Evolutionary conservation across 2,329 filamentous ascomycete species (phyloP).

Genomic region (Aspergillus tubingensis): DNA sequence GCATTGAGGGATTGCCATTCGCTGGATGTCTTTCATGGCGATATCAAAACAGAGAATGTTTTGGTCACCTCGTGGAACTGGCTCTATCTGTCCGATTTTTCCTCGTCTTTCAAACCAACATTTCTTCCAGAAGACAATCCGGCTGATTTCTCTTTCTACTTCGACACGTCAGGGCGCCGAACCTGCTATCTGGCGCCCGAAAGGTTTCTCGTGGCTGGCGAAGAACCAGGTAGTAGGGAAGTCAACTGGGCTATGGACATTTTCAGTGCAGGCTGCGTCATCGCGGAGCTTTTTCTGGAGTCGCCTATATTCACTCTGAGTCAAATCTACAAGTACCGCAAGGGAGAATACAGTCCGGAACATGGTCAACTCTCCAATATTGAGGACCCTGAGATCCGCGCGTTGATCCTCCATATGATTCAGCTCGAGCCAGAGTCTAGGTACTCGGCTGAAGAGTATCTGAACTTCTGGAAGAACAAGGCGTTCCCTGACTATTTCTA

Average conservation of each 20-base stretch:
- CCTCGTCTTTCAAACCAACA: constrained; percentile 90
- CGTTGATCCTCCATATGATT: constrained; percentile 94
- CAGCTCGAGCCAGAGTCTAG: constrained; percentile 88
- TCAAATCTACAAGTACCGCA: constrained; percentile 91
- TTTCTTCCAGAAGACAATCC: constrained; percentile 95
- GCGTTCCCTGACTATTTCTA: constrained; percentile 97
- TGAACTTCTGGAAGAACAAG: constrained; percentile 87
- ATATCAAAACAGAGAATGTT: constrained; percentile 98
- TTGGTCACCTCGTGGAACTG: constrained; percentile 99
- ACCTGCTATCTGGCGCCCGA: constrained; percentile 97
- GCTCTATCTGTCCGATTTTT: constrained; percentile 97
- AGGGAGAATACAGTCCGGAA: constrained; percentile 86
- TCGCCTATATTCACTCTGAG: constrained; percentile 96
- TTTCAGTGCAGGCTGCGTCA: constrained; percentile 94
- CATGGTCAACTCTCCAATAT: constrained; percentile 81
- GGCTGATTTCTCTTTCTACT: constrained; percentile 96
- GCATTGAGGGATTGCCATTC: constrained; percentile 89
- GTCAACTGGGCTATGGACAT: constrained; percentile 96
- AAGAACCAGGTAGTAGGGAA: constrained; percentile 63
- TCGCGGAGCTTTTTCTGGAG: constrained; percentile 94
- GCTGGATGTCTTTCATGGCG: constrained; percentile 87
- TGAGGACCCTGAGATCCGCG: constrained; percentile 79
- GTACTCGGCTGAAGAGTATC: constrained; percentile 90
- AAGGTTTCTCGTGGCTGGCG: constrained; percentile 74
- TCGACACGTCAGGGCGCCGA: constrained; percentile 85